phyloP scores from a whole-genome alignment of 2,329 filamentous ascomycete genomes.

The Colletotrichum destructivum region DNA sequence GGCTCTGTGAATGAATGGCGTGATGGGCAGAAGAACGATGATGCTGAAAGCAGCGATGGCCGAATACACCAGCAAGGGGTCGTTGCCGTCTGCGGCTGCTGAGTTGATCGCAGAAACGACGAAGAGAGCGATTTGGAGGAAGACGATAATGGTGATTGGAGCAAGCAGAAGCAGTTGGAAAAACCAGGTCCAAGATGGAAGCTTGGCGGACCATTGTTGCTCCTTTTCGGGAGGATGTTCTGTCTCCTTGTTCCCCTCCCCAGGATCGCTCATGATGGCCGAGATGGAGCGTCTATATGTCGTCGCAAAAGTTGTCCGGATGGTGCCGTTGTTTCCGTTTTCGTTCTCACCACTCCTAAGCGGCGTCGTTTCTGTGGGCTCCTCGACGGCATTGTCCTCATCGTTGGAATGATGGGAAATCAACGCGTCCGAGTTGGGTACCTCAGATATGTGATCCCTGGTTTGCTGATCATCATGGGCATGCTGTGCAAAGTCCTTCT shows the following conservation, averaged over 20 bases:
- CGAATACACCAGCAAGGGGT: conserved; percentile 80
- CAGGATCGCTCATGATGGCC: conserved; percentile 44
- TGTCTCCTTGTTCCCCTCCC: conserved; percentile 49
- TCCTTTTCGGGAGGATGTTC: conserved; percentile 75
- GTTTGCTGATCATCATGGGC: conserved; percentile 66
- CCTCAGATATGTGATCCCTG: conserved; percentile 53
- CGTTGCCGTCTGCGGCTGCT: conserved; percentile 87
- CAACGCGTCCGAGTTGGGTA: conserved; percentile 53
- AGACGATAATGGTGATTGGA: conserved; percentile 82
- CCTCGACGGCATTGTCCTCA: conserved; percentile 49
- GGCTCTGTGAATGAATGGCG: conserved; percentile 89
- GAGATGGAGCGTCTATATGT: conserved; percentile 68
- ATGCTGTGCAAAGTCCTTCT: conserved; percentile 76
- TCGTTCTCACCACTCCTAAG: conserved; percentile 53
- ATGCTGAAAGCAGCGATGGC: conserved; percentile 77
- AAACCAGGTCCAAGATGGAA: conserved; percentile 90
- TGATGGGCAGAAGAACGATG: conserved; percentile 80
- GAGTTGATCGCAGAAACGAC: conserved; percentile 81
- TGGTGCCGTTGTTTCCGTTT: conserved; percentile 51
- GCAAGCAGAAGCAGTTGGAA: conserved; percentile 86
- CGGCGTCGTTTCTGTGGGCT: conserved; percentile 69
- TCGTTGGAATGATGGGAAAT: conserved; percentile 59
- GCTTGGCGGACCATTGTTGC: conserved; percentile 85
- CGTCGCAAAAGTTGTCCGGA: conserved; percentile 68
- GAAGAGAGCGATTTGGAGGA: conserved; percentile 83